Base-by-base conservation (phyloP, 2,329 filamentous ascomycete genomes). In the Fusarium sp. region DNA sequence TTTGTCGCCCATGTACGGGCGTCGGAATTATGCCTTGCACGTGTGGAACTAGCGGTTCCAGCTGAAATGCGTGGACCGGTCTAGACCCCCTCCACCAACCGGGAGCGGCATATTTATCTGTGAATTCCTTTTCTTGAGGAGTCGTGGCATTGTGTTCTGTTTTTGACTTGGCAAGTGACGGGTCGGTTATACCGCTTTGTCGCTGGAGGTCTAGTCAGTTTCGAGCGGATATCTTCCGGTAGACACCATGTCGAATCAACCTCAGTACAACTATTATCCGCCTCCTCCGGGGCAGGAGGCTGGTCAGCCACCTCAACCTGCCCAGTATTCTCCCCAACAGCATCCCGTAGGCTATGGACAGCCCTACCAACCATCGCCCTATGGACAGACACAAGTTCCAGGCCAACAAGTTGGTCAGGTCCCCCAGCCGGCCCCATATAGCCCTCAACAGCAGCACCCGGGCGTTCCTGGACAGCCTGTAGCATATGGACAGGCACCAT, bases 1-100 rank as follows among this genome's bases (percentile, higher is more conserved):
- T 38, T 23, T 16, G 14, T 7, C 14, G 23, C 10, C 14, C 33
- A 50, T 56, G 16, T 18, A 31, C 18, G 14, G 40, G 40, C 10
- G 6, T 56, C 18, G 29, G 56, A 9, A 36, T 38, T 67, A 68
- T 60, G 67, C 63, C 67, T 70, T n/a, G 51, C 58, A n/a, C 38
- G 63, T 50, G 42, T 66, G 62, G 56, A 34, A 64, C 67, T 69
- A 69, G 56, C 25, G 38, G 42, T 49, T 64, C 63, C 51, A 70
- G 67, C 67, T 69, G 67, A 67, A 51, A 69, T 70, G 67, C 51
- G 46, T 60, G 50, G 67, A 68, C 59, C 67, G 67, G 63, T 69
- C 67, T 29, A 67, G 67, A 69, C 67, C 23, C 67, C 23, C 36
- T 49, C 31, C 7, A 25, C 20, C 16, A 20, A 20, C 36, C 16